Conservation (phyloP, 2,329 filamentous ascomycete genomes). For the Ascochyta lentis region DNA sequence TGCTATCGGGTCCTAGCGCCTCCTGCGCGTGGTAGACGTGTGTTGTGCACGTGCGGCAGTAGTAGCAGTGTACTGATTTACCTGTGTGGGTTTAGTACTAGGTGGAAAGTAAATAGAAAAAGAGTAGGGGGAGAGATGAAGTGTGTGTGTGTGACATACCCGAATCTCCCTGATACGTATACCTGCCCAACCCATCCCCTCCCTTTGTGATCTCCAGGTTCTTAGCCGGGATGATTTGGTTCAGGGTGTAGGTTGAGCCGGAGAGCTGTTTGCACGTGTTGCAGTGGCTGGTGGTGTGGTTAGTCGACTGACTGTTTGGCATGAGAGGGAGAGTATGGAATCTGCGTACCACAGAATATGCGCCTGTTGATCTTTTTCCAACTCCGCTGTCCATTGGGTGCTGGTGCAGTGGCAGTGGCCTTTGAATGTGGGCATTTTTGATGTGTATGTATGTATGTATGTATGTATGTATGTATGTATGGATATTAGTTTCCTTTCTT, state of each 20-base stretch:
- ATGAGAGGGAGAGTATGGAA: too few relatives aligned
- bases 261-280: constrained; percentile 63
- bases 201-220: constrained; percentile 62
- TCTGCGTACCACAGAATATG: constrained; percentile 54
- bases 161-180: constrained; percentile 64
- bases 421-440: constrained; percentile 53
- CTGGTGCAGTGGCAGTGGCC: constrained; percentile 64
- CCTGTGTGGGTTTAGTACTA: constrained; percentile 37
- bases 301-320: too few relatives aligned
- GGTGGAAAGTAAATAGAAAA: neutral
- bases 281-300: constrained; percentile 56
- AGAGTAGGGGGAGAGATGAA: neutral
- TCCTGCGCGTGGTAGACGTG: constrained; percentile 65
- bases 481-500: too few relatives aligned
- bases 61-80: constrained; percentile 64
- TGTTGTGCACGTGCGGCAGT: constrained; percentile 63
- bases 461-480: too few relatives aligned
- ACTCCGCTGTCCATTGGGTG: constrained; percentile 59
- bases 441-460: too few relatives aligned
- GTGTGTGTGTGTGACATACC: constrained; percentile 41
- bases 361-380: constrained; percentile 54
- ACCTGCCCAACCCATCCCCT: constrained; percentile 53
- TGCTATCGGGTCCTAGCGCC: constrained; percentile 58
- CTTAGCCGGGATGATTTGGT: constrained; percentile 60
- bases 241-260: constrained; percentile 60